Conservation (phyloP, 2,329 filamentous ascomycete species). For the Ilyonectria destructans region DNA sequence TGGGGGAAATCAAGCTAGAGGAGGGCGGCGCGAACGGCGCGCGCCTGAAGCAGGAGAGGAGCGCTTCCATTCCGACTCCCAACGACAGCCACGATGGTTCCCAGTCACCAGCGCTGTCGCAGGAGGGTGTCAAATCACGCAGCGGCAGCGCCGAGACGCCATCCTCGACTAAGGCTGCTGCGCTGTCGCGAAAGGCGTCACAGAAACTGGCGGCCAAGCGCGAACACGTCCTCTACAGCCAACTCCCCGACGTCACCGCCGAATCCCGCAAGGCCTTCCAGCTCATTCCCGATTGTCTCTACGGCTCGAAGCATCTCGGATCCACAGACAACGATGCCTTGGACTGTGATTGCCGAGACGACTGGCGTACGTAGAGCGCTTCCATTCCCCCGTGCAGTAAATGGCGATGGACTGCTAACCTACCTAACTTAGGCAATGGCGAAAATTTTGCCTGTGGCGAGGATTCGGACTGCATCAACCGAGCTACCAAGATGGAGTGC, state of each 20-base stretch:
- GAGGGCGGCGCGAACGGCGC: constrained; percentile 57
- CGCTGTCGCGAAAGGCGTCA: constrained; percentile 81
- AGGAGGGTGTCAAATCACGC: constrained; percentile 63
- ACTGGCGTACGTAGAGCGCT: constrained; percentile 84
- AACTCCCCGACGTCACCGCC: constrained; percentile 84
- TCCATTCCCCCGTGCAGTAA: neutral
- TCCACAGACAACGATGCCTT: constrained; percentile 91
- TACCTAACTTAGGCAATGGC: constrained; percentile 65
- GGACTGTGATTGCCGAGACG: constrained; percentile 95
- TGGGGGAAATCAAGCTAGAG: constrained; percentile 64
- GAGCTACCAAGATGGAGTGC: constrained; percentile 98
- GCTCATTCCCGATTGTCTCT: constrained; percentile 87
- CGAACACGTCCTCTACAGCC: constrained; percentile 77
- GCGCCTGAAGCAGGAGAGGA: constrained; percentile 60
- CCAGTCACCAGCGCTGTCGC: constrained; percentile 61
- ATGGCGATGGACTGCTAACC: constrained; percentile 32
- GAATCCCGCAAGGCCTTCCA: constrained; percentile 86
- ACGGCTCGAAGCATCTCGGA: constrained; percentile 92
- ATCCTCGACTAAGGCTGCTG: constrained; percentile 73
- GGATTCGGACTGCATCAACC: constrained; percentile 98
- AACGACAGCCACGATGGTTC: constrained; percentile 47
- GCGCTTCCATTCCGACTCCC: constrained; percentile 58
- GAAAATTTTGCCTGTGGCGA: constrained; percentile 92
- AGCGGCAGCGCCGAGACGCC: constrained; percentile 66
- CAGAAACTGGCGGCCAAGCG: constrained; percentile 76